Percentiles rank a stretch among this genome's conserved stretches.
Evolutionary conservation across 495 filamentous ascomycete species (phyloP).

Genomic region (Platismatia glauca): DNA sequence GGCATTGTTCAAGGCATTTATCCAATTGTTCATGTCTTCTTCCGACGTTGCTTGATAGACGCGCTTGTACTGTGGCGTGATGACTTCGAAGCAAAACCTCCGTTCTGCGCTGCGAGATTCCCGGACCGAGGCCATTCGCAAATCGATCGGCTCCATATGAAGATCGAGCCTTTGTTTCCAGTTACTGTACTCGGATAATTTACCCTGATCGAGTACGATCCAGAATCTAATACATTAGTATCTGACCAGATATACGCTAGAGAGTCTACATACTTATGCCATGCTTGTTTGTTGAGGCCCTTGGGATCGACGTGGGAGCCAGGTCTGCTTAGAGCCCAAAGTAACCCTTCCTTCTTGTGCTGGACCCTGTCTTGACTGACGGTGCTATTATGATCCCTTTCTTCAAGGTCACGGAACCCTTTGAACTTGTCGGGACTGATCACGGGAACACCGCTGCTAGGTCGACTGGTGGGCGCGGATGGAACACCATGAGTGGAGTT

Average conservation of each 20-base stretch:
- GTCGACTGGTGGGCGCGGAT: conserved; percentile 25
- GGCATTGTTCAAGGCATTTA: conserved; percentile 92
- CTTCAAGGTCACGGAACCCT: conserved; percentile 82
- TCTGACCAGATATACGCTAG: neutral
- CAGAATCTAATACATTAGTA: conserved; percentile 59
- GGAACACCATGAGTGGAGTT: conserved; percentile 28
- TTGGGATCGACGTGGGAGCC: conserved; percentile 93
- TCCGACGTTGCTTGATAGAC: conserved; percentile 97
- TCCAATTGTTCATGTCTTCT: conserved; percentile 97
- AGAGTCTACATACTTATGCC: conserved; percentile 83
- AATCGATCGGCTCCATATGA: conserved; percentile 96
- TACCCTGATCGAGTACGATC: conserved; percentile 95
- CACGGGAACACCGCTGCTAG: conserved; percentile 32
- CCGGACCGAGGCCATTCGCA: conserved; percentile 92
- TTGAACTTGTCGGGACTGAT: conserved; percentile 63
- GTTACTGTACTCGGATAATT: conserved; percentile 95
- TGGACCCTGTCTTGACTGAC: conserved; percentile 37
- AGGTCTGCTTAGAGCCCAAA: conserved; percentile 90
- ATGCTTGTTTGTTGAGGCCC: conserved; percentile 89
- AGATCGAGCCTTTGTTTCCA: conserved; percentile 97
- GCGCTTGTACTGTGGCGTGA: conserved; percentile 91
- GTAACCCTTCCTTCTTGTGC: conserved; percentile 78
- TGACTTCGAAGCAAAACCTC: conserved; percentile 96
- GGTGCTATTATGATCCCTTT: conserved; percentile 49
- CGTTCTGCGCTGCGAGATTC: conserved; percentile 91